Base-by-base conservation (phyloP, 352 stramenopile species). In the Pythium sp. region DNA sequence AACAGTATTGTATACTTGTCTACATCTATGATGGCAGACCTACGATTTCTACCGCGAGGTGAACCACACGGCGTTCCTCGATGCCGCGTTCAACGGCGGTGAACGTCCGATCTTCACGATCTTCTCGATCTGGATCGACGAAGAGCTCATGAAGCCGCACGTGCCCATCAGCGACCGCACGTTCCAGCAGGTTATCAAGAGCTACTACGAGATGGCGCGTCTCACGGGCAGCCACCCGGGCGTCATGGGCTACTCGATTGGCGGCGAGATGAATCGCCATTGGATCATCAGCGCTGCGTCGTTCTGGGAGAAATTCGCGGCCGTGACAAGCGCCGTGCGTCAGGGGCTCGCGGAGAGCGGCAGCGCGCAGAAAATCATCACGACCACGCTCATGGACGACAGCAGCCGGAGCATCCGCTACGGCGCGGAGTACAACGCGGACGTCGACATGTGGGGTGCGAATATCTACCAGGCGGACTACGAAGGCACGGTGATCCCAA, bases 61-160 rank as follows among this genome's bases (percentile, higher is more conserved):
- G 24, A 67, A 87, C 47, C 84, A 92, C 71, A 56, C 74, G 12
- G 62, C 57, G 55, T 92, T 71, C 68, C 75, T 92, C 30, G 84
- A 89, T 41, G 81, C 84, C 2, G 84, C 84, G 26, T 92, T 74
- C 72, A 90, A 92, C 70, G 55, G 70, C 28, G 81, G 81, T 24
- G 70, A 78, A 11, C 54, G 82, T n/a, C 71, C 81, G 34, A 80
- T 92, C 63, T 90, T 79, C 77, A 82, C 84, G 20, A 69, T 92
- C 38, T 92, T 92, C 69, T 88, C 80, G 30, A 86, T 92, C 64
- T 92, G 84, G 84, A 86, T 92, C 65, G 79, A 89, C 54, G 80
- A 89, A 46, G 57, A 65, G 49, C 20, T 89, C 32, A 92, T 92
- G 83, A 58, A 76, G 36, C 22, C 77, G 0, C 18, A 61, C 24